Base-by-base conservation (phyloP, 176 grass and related monocot species). In the Miscanthus lutarioriparius region DNA sequence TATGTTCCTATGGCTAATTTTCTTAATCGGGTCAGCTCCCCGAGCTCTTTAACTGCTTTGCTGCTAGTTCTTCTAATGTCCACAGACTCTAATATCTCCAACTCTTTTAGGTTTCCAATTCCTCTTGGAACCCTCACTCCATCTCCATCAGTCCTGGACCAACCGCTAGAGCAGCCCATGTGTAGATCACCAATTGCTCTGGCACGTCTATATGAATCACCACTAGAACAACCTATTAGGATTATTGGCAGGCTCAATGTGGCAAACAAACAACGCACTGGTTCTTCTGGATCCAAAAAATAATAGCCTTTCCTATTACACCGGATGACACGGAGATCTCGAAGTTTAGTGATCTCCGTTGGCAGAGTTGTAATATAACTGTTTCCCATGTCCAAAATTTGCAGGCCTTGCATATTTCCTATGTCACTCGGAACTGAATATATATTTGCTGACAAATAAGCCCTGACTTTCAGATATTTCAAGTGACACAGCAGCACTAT, bases 371-470 rank as follows among this genome's bases (percentile, higher is more conserved):
- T 0, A 7, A 79, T 47, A 47, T 0, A 2, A 12, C 7, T 25
- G 0, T 3, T 0, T 35, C 75, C 0, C 1, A 85, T 27, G 49
- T 86, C 14, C 67, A 86, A 61, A 27, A 6, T 5, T 17, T 63
- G 66, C 7, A 86, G 37, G 2, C 67, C 28, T 3, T 49, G 66
- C 12, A 86, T 2, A 7, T 72, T 86, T 20, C 67, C 67, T 0
- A 86, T 86, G 2, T 39, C 47, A 45, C 38, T 71, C 61, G 83
- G 75, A 25, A 85, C 27, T 17, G 36, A 0, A 45, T 35, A 11
- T 5, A 32, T n/a, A n/a, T n/a, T 6, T 45, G 3, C 0, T 56
- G 7, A 0, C 0, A 0, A 3, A 0, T 0, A 0, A 25, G n/a
- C 0, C 1, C 22, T 3, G 5, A 8, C 23, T 7, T 15, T 70